Evolutionary conservation across 1,139 yeast species (phyloP).

Genomic region (Pneumocystis sp.): DNA sequence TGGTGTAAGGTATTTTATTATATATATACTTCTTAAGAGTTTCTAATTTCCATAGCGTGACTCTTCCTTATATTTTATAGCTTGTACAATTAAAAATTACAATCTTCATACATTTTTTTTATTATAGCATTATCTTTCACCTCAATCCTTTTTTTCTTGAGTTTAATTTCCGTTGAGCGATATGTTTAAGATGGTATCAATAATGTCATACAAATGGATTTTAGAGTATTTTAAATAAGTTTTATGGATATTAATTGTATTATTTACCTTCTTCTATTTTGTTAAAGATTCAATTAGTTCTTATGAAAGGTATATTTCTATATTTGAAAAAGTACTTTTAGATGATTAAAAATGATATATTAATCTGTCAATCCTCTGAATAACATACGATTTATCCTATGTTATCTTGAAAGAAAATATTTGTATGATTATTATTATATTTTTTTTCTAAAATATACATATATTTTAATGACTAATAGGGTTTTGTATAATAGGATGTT

Average conservation of each 20-base stretch:
- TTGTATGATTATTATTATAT: neutral
- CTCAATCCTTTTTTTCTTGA: neutral
- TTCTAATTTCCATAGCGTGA: neutral
- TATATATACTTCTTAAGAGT: neutral
- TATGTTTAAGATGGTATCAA: too few relatives aligned
- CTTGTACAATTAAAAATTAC: neutral
- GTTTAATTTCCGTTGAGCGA: too few relatives aligned
- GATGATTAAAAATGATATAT: neutral
- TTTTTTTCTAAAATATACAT: neutral
- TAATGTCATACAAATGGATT: too few relatives aligned
- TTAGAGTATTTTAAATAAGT: neutral
- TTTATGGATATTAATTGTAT: neutral
- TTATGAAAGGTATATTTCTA: neutral
- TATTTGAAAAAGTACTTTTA: neutral
- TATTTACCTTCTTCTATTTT: neutral
- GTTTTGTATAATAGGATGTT: neutral
- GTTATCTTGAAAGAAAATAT: neutral
- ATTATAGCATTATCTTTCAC: neutral
- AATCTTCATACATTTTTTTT: neutral
- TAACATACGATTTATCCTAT: neutral
- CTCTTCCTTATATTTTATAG: neutral
- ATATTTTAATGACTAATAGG: neutral
- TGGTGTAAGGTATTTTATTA: conserved; percentile 2
- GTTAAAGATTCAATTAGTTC: neutral
- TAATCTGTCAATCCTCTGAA: neutral